Base-by-base conservation (phyloP, 495 filamentous ascomycete species). In the Xylaria grammica region DNA sequence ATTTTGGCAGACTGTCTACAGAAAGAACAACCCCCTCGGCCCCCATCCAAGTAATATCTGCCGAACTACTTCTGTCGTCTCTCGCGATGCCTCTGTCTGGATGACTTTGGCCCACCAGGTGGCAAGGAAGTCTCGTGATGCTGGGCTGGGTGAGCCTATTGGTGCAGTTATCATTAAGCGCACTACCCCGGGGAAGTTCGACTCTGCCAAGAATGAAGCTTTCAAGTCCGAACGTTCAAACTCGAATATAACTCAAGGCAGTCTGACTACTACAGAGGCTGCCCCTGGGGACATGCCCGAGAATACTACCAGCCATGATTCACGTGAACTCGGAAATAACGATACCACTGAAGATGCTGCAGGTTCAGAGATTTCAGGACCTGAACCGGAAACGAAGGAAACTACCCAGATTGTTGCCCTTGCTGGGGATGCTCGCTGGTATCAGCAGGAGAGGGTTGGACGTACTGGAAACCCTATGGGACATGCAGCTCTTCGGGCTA, bases 1-100 rank as follows among this genome's bases (percentile, higher is more conserved):
- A 29, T 90, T 92, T 72, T 99, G 95, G 95, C 96, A 95, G 0
- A 87, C 90, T 5, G 81, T 92, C 8, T 98, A 96, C 79, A 93
- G 93, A 61, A 89, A 89, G 70, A 89, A 85, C 63, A 93, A 93
- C 71, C 86, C 93, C 34, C 84, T 92, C 72, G 86, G 92, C 52
- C 82, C 92, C 66, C 87, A 93, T 75, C 85, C 89, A 59, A 79
- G 83, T 44, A 85, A 84, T 62, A 83, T 87, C n/a, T 73, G 79
- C 19, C 74, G 84, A 67, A 69, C 75, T 22, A 81, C 84, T 26
- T 80, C 86, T 1, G 86, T 88, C 24, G 86, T 96, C n/a, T 67
- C 75, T 10, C 66, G 73, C 22, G 81, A 86, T 56, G 78, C 81
- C 52, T 72, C 81, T 45, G 66, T 86, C 26, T 94, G 89, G 77